A percentile compares a stretch with the other conserved stretches of the same genome.
These are phyloP conservation scores for Kwoniella pini DNA, from an alignment of 768 basidiomycete species.

Conservation along the genomic window DNA sequence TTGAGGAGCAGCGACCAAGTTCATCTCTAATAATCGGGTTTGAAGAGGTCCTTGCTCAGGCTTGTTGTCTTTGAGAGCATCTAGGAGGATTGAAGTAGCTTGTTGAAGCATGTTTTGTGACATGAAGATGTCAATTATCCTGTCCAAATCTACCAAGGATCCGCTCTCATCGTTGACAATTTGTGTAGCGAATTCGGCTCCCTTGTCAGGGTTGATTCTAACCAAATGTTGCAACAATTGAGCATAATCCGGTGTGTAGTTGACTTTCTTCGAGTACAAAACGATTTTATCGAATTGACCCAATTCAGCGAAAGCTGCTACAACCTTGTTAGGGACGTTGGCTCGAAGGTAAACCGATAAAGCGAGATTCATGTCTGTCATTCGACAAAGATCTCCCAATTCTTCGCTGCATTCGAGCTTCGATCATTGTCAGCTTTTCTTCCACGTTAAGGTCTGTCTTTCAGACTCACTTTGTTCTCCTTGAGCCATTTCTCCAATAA, in stretches of 20 bases:
- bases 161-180: constrained; percentile 91
- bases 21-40: constrained; percentile 96
- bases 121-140: constrained; percentile 99
- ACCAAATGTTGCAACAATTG: constrained; percentile 92
- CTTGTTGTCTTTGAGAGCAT: constrained; percentile 97
- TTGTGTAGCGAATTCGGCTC: constrained; percentile 94
- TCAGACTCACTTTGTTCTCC: constrained; percentile 81
- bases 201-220: constrained; percentile 94
- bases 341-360: constrained; percentile 96
- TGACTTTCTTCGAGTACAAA: constrained; percentile 95
- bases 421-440: constrained; percentile 2
- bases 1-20: constrained; percentile 93
- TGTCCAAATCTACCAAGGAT: constrained; percentile 87
- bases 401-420: constrained; percentile 98
- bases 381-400: constrained; percentile 91
- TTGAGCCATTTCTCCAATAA: constrained; percentile 98
- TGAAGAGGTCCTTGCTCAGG: constrained; percentile 95
- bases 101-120: constrained; percentile 99
- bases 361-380: constrained; percentile 94
- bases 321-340: constrained; percentile 96
- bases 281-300: constrained; percentile 99
- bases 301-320: constrained; percentile 98
- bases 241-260: constrained; percentile 88
- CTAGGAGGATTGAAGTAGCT: constrained; percentile 94
- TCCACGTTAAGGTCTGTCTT: background rate